These are phyloP conservation scores for Fusarium falciforme DNA, from an alignment of 2,329 filamentous ascomycete genomes.

Conservation along the genomic window DNA sequence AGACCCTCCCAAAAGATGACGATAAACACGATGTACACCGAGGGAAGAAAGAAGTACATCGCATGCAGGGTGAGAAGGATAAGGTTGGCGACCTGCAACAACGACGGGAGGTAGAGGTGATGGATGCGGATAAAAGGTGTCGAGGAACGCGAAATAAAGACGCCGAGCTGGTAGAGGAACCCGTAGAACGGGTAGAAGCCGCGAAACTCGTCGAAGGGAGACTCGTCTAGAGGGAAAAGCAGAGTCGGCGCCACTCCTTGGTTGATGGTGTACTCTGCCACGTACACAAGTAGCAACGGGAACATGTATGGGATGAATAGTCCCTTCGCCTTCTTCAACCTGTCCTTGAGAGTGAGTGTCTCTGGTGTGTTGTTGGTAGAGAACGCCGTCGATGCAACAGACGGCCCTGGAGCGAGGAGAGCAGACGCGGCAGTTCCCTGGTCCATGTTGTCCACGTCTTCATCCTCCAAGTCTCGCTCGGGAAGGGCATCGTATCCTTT, in stretches of 20 bases:
- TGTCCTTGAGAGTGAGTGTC: conserved; percentile 53
- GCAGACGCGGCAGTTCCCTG: conserved; percentile 58
- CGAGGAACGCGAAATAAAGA: conserved; percentile 93
- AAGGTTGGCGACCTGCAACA: conserved; percentile 86
- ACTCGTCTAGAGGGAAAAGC: conserved; percentile 80
- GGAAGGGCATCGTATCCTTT: conserved; percentile 67
- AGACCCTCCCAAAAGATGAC: conserved; percentile 95
- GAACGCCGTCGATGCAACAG: conserved; percentile 54
- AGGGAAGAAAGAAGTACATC: conserved; percentile 83
- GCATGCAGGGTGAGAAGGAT: conserved; percentile 79
- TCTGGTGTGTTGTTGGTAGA: conserved; percentile 46
- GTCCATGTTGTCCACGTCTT: conserved; percentile 50
- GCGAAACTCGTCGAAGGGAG: conserved; percentile 84
- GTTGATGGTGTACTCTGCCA: conserved; percentile 98
- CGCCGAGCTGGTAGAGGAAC: conserved; percentile 93
- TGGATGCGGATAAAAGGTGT: conserved; percentile 88
- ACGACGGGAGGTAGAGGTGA: conserved; percentile 81
- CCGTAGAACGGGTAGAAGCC: conserved; percentile 96
- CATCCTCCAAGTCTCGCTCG: conserved; percentile 50
- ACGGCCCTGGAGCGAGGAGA: conserved; percentile 59
- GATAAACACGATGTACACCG: conserved; percentile 84
- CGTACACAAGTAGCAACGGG: conserved; percentile 89
- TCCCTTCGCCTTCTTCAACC: conserved; percentile 73
- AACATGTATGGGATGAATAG: conserved; percentile 89
- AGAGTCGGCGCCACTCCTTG: conserved; percentile 92